These are phyloP conservation scores for Pachysandra terminalis DNA, from an alignment of 164 flowering plant genomes.

Conservation along the genomic window DNA sequence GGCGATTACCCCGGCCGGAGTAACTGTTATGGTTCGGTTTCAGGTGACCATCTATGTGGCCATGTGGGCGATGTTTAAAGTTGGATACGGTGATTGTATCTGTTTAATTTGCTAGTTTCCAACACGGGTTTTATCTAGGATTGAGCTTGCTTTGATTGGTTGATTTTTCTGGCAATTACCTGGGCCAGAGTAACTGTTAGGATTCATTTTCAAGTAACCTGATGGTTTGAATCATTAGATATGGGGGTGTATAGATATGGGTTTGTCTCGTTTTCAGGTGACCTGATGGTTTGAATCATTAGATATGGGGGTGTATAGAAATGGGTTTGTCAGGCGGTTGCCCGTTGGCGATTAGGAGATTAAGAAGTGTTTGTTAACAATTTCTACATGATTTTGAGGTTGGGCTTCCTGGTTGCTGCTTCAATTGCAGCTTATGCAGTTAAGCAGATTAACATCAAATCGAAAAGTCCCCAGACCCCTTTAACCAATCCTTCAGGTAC, in stretches of 20 bases:
- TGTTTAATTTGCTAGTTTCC: slow-evolving; percentile 3
- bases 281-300: too few species aligned
- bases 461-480: slow-evolving; percentile 29
- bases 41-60: too few species aligned
- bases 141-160: background rate
- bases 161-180: slow-evolving; percentile 1
- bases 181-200: background rate
- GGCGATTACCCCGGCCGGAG: too few species aligned
- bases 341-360: slow-evolving; percentile 28
- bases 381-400: slow-evolving; percentile 69
- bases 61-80: slow-evolving; percentile 1
- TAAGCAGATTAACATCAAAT: slow-evolving; percentile 51
- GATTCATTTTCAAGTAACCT: slow-evolving; percentile 2
- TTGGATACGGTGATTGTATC: slow-evolving; percentile 7
- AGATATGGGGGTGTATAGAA: too few species aligned
- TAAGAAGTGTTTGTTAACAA: slow-evolving; percentile 20
- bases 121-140: slow-evolving; percentile 12
- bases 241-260: too few species aligned
- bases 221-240: too few species aligned
- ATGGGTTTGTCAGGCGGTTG: slow-evolving; percentile 23
- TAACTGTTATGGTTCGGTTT: too few species aligned
- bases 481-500: slow-evolving; percentile 45
- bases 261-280: too few species aligned
- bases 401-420: slow-evolving; percentile 89
- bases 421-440: slow-evolving; percentile 90